Conservation (phyloP, 2,329 filamentous ascomycete species). For the Arthrobotrys pseudoclavata region DNA sequence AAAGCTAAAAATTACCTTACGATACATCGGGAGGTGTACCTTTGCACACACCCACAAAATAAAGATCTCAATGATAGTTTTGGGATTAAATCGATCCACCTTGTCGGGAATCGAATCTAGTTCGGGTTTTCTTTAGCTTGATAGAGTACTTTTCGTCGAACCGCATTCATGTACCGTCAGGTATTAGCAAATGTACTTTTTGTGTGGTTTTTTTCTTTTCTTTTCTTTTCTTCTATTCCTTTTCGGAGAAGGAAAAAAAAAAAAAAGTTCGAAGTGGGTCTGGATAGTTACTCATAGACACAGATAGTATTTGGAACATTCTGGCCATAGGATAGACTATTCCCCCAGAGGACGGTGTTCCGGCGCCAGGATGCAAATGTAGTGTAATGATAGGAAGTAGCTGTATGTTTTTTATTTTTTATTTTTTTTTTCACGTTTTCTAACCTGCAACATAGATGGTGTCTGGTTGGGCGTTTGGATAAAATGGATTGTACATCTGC, state of each 20-base stretch:
- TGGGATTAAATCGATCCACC: constrained; percentile 15
- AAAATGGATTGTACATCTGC: not conserved
- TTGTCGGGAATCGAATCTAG: constrained; percentile 22
- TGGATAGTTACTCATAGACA: constrained; percentile 10
- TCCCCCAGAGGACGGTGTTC: constrained; percentile 22
- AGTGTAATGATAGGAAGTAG: constrained; percentile 5
- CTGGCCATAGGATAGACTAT: constrained; percentile 8
- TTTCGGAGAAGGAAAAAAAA: not conserved
- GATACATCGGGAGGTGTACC: constrained; percentile 12
- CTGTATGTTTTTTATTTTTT: not conserved
- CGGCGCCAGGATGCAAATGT: constrained; percentile 19
- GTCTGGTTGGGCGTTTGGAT: not conserved
- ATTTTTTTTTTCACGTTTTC: constrained; percentile 1
- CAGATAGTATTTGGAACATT: constrained; percentile 26
- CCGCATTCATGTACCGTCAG: not conserved
- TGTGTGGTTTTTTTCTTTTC: constrained; percentile 13
- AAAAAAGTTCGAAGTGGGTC: constrained; percentile 28
- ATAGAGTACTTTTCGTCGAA: not conserved
- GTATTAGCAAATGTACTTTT: not conserved
- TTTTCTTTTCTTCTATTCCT: constrained; percentile 1
- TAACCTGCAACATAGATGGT: constrained; percentile 22
- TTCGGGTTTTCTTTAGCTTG: not conserved
- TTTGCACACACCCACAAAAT: not conserved
- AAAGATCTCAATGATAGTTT: constrained; percentile 1
- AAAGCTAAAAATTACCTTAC: constrained; percentile 13